Evolutionary conservation across 1,284 basidiomycete species (phyloP).

Genomic region (Kalmanozyma brasiliensis): DNA sequence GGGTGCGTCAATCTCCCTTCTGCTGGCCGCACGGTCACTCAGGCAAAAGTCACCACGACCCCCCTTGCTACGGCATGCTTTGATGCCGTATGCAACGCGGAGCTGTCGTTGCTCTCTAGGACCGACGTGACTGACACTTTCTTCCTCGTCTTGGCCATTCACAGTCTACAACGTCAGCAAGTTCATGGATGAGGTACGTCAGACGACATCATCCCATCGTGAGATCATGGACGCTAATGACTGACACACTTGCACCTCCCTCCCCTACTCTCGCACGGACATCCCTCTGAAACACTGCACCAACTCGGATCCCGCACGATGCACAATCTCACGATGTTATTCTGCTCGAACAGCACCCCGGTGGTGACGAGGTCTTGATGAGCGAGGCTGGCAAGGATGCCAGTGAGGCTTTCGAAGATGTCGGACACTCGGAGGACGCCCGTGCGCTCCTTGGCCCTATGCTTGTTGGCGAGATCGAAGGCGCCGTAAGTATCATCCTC

Average conservation of each 20-base stretch:
- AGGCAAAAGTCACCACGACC: too few species aligned
- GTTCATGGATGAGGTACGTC: slow-evolving; percentile 93
- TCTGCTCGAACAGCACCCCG: slow-evolving; percentile 75
- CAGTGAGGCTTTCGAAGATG: slow-evolving; percentile 98
- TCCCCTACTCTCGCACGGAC: not conserved
- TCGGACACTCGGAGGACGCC: slow-evolving; percentile 98
- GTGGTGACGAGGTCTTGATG: slow-evolving; percentile 95
- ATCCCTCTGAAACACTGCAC: too few species aligned
- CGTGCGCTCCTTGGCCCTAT: slow-evolving; percentile 80
- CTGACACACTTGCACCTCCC: not conserved
- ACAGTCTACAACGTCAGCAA: slow-evolving; percentile 92
- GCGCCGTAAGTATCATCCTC: slow-evolving; percentile 38
- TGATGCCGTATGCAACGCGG: too few species aligned
- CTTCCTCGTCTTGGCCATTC: not conserved
- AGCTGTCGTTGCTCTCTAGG: too few species aligned
- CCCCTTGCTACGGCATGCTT: too few species aligned
- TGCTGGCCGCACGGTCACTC: too few species aligned
- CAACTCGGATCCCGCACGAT: too few species aligned
- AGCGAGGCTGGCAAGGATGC: slow-evolving; percentile 94
- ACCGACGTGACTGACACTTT: slow-evolving; percentile 1
- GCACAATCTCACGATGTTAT: not conserved
- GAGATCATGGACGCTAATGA: too few species aligned
- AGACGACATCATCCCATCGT: too few species aligned
- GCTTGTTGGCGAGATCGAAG: slow-evolving; percentile 72
- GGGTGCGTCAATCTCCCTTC: too few species aligned